Evolutionary conservation across 345 rosid species (phyloP).

Genomic region (Gynandropsis gynandra): DNA sequence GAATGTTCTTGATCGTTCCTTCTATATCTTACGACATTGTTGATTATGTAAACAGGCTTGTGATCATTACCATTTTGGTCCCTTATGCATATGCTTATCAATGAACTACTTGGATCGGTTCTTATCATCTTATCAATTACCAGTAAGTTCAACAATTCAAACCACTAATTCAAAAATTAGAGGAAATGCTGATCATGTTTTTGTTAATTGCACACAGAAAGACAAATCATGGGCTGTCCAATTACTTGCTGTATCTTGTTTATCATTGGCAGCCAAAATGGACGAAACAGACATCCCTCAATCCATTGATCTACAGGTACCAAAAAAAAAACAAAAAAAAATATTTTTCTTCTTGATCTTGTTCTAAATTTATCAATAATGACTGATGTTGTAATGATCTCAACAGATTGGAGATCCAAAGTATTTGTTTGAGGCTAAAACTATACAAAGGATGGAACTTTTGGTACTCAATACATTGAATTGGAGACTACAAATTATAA

Average conservation of each 20-base stretch:
- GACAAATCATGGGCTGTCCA: conserved; percentile 49
- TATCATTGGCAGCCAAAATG: conserved; percentile 62
- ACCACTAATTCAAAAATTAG: not conserved
- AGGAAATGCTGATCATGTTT: conserved; percentile 4
- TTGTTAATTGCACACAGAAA: conserved; percentile 25
- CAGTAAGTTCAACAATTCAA: conserved; percentile 34
- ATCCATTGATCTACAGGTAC: conserved; percentile 50
- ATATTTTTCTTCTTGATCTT: conserved; percentile 4
- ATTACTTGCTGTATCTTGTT: conserved; percentile 49
- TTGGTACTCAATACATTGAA: conserved; percentile 39
- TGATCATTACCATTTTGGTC: conserved; percentile 42
- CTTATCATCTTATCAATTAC: conserved; percentile 42
- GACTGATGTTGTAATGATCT: not conserved
- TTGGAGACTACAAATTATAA: conserved; percentile 48
- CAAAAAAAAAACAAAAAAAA: too few relatives aligned
- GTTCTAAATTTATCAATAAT: not conserved
- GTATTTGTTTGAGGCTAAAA: conserved; percentile 40
- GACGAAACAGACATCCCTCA: conserved; percentile 50
- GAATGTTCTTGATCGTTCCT: not conserved
- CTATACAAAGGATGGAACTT: conserved; percentile 60
- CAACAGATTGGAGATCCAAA: conserved; percentile 37
- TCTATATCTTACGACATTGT: not conserved
- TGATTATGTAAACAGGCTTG: conserved; percentile 34
- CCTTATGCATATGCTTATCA: conserved; percentile 36
- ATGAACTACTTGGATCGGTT: conserved; percentile 55